Conservation (phyloP, 306 rosid genomes). For the Pyrus communis region DNA sequence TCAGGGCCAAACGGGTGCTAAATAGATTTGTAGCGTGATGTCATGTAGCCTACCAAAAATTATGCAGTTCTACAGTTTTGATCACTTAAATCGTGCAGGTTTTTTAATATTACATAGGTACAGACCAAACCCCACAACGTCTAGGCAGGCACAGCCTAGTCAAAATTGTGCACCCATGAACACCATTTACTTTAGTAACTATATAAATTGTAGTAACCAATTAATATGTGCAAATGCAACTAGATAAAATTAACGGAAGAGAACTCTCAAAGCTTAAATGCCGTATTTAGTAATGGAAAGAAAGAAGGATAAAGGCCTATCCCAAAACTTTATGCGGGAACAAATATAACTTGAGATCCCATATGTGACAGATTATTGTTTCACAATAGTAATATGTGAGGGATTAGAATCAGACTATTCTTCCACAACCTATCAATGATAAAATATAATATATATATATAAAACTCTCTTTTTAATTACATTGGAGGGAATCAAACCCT, state of each 20-base stretch:
- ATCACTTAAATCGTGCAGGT: background rate
- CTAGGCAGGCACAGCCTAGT: background rate
- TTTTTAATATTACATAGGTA: too few relatives aligned
- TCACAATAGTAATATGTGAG: background rate
- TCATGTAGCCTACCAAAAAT: background rate
- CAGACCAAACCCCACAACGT: background rate
- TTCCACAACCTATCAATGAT: background rate
- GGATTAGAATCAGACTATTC: background rate
- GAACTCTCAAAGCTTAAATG: background rate
- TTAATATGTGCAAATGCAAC: background rate
- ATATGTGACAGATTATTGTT: background rate
- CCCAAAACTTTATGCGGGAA: background rate
- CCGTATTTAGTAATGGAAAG: background rate
- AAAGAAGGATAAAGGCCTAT: background rate
- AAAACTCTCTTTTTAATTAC: background rate
- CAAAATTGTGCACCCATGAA: background rate
- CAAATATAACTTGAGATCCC: background rate
- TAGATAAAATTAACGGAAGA: background rate
- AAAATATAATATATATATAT: too few relatives aligned
- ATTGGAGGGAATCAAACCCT: background rate
- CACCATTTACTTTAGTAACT: background rate
- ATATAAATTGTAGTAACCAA: background rate
- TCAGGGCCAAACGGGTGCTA: background rate
- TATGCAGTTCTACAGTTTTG: background rate
- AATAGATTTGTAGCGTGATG: background rate